phyloP scores from a whole-genome alignment of 305 asterid species.

The Fraxinus sp. region DNA sequence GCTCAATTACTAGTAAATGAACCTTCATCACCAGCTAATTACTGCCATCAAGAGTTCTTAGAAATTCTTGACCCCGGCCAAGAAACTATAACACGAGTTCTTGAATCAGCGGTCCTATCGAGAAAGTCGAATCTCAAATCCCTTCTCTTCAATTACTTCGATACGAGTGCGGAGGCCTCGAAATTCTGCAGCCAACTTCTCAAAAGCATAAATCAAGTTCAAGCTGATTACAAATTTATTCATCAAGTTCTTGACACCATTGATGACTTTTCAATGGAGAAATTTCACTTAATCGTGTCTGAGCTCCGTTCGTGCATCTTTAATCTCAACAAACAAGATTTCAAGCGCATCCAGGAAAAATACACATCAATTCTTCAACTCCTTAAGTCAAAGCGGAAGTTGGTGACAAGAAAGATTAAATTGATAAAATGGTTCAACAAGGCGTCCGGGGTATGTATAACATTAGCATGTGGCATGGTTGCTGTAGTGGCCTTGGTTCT shows the following conservation, averaged over 20 bases:
- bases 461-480: slow-evolving; percentile 44
- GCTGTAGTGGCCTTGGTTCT: slow-evolving; percentile 48
- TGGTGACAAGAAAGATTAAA: slow-evolving; percentile 42
- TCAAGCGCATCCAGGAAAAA: slow-evolving; percentile 33
- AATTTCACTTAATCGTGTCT: slow-evolving; percentile 23
- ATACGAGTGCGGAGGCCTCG: slow-evolving; percentile 73
- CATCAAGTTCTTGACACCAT: slow-evolving; percentile 35
- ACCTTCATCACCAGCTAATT: slow-evolving; percentile 20
- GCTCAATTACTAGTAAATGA: slow-evolving; percentile 49
- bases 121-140: slow-evolving; percentile 48
- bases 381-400: slow-evolving; percentile 34
- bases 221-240: slow-evolving; percentile 35
- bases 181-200: slow-evolving; percentile 58
- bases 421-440: slow-evolving; percentile 42
- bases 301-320: slow-evolving; percentile 34
- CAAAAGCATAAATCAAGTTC: slow-evolving; percentile 42
- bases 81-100: slow-evolving; percentile 48
- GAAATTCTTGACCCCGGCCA: slow-evolving; percentile 61
- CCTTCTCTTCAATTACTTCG: slow-evolving; percentile 53
- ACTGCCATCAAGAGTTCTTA: slow-evolving; percentile 25
- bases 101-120: slow-evolving; percentile 42
- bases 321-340: slow-evolving; percentile 35
- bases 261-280: slow-evolving; percentile 22
- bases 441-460: slow-evolving; percentile 43
- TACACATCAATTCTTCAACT: slow-evolving; percentile 40